Conservation (phyloP, 148 eudicot species). For the Polygonum aviculare region DNA sequence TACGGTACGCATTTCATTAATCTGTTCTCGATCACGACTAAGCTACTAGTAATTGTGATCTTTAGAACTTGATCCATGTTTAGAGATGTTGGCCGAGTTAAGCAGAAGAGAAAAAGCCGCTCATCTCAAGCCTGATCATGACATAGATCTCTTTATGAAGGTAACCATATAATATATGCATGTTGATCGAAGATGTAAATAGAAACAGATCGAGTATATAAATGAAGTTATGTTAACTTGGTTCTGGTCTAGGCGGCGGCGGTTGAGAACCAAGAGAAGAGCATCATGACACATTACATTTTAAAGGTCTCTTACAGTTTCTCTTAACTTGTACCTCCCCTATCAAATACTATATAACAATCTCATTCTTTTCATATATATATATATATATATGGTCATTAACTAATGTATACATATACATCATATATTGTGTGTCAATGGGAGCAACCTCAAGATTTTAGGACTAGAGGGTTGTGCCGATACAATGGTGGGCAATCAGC, state of each 20-base stretch:
- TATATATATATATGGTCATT: too few species aligned
- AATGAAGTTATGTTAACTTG: not conserved
- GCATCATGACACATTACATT: constrained; percentile 18
- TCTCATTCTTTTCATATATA: too few species aligned
- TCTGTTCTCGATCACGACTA: too few species aligned
- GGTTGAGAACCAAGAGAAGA: constrained; percentile 19
- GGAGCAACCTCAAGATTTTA: constrained; percentile 16
- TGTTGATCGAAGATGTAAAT: too few species aligned
- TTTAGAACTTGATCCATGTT: not conserved
- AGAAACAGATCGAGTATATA: too few species aligned
- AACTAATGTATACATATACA: too few species aligned
- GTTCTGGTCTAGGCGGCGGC: constrained; percentile 19
- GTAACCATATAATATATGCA: constrained; percentile 7
- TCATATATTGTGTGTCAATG: not conserved
- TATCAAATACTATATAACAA: too few species aligned
- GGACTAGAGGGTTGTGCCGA: constrained; percentile 29
- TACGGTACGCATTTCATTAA: not conserved
- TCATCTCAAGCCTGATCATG: constrained; percentile 29
- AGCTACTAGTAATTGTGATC: too few species aligned
- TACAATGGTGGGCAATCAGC: constrained; percentile 12
- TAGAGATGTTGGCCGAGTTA: constrained; percentile 26
- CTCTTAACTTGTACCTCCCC: not conserved
- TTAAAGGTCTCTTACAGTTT: not conserved
- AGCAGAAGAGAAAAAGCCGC: constrained; percentile 27
- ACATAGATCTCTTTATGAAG: constrained; percentile 29